A percentile compares a stretch with the other conserved stretches of the same genome.
Conservation (phyloP, 441 rosid genomes). For the Adansonia rubrostipa region DNA sequence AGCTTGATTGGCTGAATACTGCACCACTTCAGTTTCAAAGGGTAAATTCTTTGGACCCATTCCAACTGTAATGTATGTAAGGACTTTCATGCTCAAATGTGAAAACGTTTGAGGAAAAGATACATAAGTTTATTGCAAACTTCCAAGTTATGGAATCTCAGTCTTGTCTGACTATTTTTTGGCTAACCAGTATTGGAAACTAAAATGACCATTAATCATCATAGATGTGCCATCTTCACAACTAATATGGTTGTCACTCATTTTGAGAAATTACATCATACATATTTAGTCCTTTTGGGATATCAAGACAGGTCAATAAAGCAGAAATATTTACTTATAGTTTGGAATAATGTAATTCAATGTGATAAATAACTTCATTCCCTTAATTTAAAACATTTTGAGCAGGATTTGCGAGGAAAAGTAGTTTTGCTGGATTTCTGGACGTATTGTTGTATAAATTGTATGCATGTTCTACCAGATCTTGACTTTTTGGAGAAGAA, state of each 20-base stretch:
- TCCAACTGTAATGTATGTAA: neutral
- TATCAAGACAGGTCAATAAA: constrained; percentile 4
- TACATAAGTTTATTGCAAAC: neutral
- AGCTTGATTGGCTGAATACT: constrained; percentile 91
- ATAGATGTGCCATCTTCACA: neutral
- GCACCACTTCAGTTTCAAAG: constrained; percentile 82
- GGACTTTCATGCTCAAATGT: neutral
- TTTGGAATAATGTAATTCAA: neutral
- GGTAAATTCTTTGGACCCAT: constrained; percentile 46
- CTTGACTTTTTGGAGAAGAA: constrained; percentile 86
- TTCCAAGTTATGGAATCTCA: neutral
- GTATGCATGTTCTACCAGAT: constrained; percentile 96
- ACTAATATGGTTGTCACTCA: constrained; percentile 6
- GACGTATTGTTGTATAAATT: constrained; percentile 97
- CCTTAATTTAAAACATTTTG: constrained; percentile 32
- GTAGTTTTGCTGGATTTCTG: constrained; percentile 95
- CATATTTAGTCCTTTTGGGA: neutral
- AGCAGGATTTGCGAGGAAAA: constrained; percentile 89
- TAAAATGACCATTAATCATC: constrained; percentile 11
- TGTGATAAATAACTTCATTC: constrained; percentile 15
- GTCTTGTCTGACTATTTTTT: neutral
- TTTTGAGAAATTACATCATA: neutral
- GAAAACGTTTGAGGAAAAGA: neutral
- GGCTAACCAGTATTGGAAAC: neutral
- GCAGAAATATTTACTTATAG: neutral